A percentile compares a stretch with the other conserved stretches of the same genome.
Conservation (phyloP, 352 stramenopile genomes). For the Phytophthora kernoviae region DNA sequence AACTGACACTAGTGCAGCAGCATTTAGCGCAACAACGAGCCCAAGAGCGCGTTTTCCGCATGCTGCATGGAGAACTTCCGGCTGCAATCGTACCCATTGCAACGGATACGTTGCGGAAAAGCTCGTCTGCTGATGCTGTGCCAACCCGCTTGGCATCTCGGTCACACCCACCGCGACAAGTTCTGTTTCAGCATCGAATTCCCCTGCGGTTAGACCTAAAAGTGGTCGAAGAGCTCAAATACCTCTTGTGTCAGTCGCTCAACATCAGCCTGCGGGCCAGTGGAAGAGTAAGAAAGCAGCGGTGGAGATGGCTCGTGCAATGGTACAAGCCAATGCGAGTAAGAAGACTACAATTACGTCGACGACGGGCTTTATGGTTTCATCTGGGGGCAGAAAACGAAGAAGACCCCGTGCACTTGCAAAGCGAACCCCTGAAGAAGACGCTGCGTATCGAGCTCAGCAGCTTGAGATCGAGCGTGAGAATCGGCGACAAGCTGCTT, state of each 20-base stretch:
- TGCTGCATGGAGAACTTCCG: constrained; percentile 37
- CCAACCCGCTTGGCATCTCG: constrained; percentile 7
- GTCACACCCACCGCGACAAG: not conserved
- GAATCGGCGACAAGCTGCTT: constrained; percentile 51
- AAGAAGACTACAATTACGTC: constrained; percentile 3
- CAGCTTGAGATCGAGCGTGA: constrained; percentile 57
- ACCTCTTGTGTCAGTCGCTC: not conserved
- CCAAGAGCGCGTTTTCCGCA: constrained; percentile 52
- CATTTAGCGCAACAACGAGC: constrained; percentile 61
- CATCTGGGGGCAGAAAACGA: constrained; percentile 37
- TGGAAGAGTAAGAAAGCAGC: constrained; percentile 41
- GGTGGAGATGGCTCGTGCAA: constrained; percentile 39
- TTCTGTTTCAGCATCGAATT: not conserved
- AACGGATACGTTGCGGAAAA: constrained; percentile 19
- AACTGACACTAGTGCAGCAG: constrained; percentile 55
- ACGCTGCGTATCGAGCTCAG: constrained; percentile 15
- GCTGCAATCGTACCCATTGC: constrained; percentile 15
- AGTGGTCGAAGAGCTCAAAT: not conserved
- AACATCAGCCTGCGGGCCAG: not conserved
- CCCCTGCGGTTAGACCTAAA: constrained; percentile 3
- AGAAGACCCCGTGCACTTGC: constrained; percentile 26
- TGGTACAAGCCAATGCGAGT: constrained; percentile 35
- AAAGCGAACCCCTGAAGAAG: constrained; percentile 39
- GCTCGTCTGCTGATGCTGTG: constrained; percentile 9
- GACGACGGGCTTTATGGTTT: constrained; percentile 51